Percentiles rank a stretch among this genome's conserved stretches.
Evolutionary conservation across 371 early-diverging fungal species (phyloP).

Genomic region (Parasitella parasitica): DNA sequence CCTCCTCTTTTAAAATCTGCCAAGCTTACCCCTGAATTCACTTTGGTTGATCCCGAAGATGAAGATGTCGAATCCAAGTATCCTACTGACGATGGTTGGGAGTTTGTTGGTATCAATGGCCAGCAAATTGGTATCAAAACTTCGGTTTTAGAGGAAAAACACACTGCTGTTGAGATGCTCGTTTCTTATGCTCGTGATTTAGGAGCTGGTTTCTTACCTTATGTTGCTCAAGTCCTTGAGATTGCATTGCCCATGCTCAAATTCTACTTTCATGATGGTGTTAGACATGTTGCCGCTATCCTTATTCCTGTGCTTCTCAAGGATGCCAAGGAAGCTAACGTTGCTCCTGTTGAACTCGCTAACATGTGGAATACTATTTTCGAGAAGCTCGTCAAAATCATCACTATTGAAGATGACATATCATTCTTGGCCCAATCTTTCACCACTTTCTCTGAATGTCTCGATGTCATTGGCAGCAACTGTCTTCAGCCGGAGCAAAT

Average conservation of each 20-base stretch:
- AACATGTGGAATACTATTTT: constrained; percentile 68
- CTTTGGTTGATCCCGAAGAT: constrained; percentile 79
- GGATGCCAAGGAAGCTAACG: constrained; percentile 57
- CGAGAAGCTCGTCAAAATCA: constrained; percentile 67
- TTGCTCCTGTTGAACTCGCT: constrained; percentile 40
- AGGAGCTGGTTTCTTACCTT: constrained; percentile 84
- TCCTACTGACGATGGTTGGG: constrained; percentile 94
- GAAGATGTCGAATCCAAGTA: constrained; percentile 86
- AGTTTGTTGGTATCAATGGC: constrained; percentile 84
- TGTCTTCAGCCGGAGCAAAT: constrained; percentile 65
- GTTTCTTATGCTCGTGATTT: constrained; percentile 92
- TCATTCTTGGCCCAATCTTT: constrained; percentile 77
- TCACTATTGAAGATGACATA: constrained; percentile 76
- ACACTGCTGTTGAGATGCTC: constrained; percentile 96
- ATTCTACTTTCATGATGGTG: constrained; percentile 97
- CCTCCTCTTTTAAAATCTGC: constrained; percentile 89
- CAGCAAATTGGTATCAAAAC: constrained; percentile 96
- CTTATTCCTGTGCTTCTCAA: constrained; percentile 80
- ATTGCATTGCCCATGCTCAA: constrained; percentile 87
- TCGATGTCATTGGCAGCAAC: constrained; percentile 68
- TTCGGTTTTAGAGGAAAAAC: constrained; percentile 93
- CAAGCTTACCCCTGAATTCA: constrained; percentile 89
- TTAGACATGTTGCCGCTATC: constrained; percentile 85
- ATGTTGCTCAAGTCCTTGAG: constrained; percentile 78
- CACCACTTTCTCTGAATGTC: constrained; percentile 70